Conservation (phyloP, 2,329 filamentous ascomycete species). For the Incumbomyces delicatus region DNA sequence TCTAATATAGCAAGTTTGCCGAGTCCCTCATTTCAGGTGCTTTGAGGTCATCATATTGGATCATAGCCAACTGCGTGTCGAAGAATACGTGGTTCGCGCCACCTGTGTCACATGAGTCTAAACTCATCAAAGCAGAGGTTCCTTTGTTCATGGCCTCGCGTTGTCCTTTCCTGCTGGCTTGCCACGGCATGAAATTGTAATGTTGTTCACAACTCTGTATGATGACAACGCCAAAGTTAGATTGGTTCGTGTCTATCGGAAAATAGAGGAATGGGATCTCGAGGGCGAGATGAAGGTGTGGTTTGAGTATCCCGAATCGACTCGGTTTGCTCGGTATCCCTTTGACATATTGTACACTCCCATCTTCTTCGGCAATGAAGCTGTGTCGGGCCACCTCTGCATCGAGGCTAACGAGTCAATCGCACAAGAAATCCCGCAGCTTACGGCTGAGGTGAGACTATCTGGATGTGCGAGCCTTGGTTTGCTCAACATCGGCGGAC, state of each 20-base stretch:
- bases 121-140: background rate
- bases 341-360: conserved; percentile 7
- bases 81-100: background rate
- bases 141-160: background rate
- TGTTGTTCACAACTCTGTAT: conserved; percentile 3
- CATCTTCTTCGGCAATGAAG: conserved; percentile 8
- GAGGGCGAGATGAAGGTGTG: conserved; percentile 7
- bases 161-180: no score
- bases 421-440: background rate
- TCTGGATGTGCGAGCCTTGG: conserved; percentile 2
- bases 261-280: conserved; percentile 3
- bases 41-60: background rate
- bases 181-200: background rate
- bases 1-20: no score
- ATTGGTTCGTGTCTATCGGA: background rate
- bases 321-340: conserved; percentile 2
- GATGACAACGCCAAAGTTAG: conserved; percentile 3
- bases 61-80: no score
- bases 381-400: conserved; percentile 1
- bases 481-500: conserved; percentile 4
- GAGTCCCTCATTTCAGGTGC: background rate
- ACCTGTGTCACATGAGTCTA: background rate
- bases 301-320: conserved; percentile 9
- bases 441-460: conserved; percentile 1
- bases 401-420: conserved; percentile 3